A percentile compares a stretch with the other conserved stretches of the same genome.
These are phyloP conservation scores for Agaricus subrufescens DNA, from an alignment of 768 basidiomycete genomes.

Conservation along the genomic window DNA sequence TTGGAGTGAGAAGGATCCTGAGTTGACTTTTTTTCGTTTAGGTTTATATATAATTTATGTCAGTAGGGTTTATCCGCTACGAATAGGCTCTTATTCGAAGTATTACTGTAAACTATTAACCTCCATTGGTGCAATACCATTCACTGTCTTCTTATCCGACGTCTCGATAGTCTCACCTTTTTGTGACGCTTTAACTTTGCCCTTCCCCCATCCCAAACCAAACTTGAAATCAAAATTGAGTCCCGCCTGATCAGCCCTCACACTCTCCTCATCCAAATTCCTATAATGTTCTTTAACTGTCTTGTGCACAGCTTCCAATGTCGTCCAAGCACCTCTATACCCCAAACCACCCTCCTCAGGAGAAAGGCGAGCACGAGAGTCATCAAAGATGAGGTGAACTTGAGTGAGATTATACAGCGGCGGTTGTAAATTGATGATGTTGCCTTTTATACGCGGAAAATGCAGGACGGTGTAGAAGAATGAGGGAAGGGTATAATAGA, in stretches of 20 bases:
- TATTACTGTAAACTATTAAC: slow-evolving; percentile 2
- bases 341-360: slow-evolving; percentile 60
- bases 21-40: slow-evolving; percentile 1
- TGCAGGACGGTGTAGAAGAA: slow-evolving; percentile 26
- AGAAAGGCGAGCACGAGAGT: slow-evolving; percentile 54
- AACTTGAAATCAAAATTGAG: slow-evolving; percentile 7
- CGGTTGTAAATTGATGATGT: slow-evolving; percentile 54
- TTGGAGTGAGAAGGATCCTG: background rate
- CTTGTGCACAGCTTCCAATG: slow-evolving; percentile 52
- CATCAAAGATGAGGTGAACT: slow-evolving; percentile 59
- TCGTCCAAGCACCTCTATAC: slow-evolving; percentile 55
- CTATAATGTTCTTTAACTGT: slow-evolving; percentile 46
- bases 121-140: slow-evolving; percentile 7
- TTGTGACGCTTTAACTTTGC: background rate
- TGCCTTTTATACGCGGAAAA: slow-evolving; percentile 43
- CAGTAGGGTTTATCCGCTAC: too few relatives aligned
- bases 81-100: background rate
- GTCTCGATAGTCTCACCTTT: background rate
- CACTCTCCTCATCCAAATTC: slow-evolving; percentile 19
- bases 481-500: slow-evolving; percentile 34
- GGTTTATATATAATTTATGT: too few relatives aligned
- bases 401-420: slow-evolving; percentile 48
- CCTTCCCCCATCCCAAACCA: slow-evolving; percentile 8
- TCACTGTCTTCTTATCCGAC: slow-evolving; percentile 1
- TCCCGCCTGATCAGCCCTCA: slow-evolving; percentile 9